Conservation (phyloP, 192 early-diverging fungal genomes). For the Piromyces sp. region DNA sequence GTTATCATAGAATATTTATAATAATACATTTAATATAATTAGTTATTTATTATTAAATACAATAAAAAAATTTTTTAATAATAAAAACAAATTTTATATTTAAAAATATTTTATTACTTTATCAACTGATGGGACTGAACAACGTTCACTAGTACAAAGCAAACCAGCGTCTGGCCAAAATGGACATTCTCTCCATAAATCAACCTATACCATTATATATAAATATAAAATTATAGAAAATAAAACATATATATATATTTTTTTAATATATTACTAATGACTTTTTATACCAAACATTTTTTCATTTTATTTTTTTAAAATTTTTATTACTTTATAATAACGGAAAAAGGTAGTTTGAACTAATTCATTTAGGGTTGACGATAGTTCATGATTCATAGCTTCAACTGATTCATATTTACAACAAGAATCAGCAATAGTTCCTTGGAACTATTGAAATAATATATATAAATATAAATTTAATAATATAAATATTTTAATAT, state of each 20-base stretch:
- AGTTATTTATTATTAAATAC: too few relatives aligned
- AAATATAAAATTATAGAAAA: not conserved
- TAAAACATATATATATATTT: too few relatives aligned
- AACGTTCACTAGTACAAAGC: conserved; percentile 60
- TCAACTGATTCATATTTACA: conserved; percentile 61
- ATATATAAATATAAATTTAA: not conserved
- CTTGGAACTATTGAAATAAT: not conserved
- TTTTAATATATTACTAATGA: not conserved
- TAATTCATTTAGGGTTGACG: conserved; percentile 48
- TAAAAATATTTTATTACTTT: conserved; percentile 17
- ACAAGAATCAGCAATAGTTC: conserved; percentile 38
- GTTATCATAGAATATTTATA: too few relatives aligned
- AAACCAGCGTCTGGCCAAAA: conserved; percentile 76
- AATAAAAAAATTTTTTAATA: too few relatives aligned
- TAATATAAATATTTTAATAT: too few relatives aligned
- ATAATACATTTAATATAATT: too few relatives aligned
- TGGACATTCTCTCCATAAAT: conserved; percentile 71
- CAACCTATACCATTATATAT: conserved; percentile 32
- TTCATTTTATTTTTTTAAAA: too few relatives aligned
- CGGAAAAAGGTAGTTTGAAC: conserved; percentile 75
- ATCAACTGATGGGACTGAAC: conserved; percentile 62
- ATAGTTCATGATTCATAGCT: conserved; percentile 53
- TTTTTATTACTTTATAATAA: conserved; percentile 57
- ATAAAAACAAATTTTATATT: not conserved
- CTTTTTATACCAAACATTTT: too few relatives aligned